Conservation (phyloP, 169 alveolate species). For the Sarcocystis neurona region DNA sequence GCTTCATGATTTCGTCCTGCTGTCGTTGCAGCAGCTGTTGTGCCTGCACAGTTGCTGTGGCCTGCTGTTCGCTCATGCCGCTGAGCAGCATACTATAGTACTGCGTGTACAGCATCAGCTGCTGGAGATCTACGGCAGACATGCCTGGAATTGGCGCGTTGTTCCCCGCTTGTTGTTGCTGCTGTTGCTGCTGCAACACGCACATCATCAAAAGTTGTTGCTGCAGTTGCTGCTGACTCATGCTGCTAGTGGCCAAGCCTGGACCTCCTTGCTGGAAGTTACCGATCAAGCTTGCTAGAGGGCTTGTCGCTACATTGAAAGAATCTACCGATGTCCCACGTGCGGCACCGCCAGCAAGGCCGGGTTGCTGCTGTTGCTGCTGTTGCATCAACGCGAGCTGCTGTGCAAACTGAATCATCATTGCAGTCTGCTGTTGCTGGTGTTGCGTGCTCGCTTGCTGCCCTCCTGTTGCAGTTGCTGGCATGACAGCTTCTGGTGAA, state of each 20-base stretch:
- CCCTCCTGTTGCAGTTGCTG: too few species aligned
- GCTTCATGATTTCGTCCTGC: constrained; percentile 1
- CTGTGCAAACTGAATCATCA: neutral
- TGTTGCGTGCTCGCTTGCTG: neutral
- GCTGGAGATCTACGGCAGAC: neutral
- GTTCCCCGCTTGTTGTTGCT: too few species aligned
- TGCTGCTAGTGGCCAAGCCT: neutral
- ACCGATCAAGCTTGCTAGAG: too few species aligned
- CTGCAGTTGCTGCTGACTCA: neutral
- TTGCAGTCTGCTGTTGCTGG: neutral
- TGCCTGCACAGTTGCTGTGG: constrained; percentile 3
- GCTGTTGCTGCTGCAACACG: neutral
- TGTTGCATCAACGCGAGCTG: constrained; percentile 15
- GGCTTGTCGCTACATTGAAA: too few species aligned
- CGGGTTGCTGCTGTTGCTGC: constrained; percentile 8
- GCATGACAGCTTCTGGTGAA: too few species aligned
- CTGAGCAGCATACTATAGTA: constrained; percentile 1
- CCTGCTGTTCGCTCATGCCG: too few species aligned
- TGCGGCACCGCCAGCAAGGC: neutral
- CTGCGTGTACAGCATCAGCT: neutral
- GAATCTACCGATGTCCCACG: too few species aligned
- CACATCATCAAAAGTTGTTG: neutral
- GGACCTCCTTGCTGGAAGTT: too few species aligned
- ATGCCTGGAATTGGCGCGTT: too few species aligned
- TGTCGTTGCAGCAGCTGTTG: constrained; percentile 23